Evolutionary conservation across 2,329 filamentous ascomycete genomes (phyloP).

Genomic region (Trichophyton equinum): DNA sequence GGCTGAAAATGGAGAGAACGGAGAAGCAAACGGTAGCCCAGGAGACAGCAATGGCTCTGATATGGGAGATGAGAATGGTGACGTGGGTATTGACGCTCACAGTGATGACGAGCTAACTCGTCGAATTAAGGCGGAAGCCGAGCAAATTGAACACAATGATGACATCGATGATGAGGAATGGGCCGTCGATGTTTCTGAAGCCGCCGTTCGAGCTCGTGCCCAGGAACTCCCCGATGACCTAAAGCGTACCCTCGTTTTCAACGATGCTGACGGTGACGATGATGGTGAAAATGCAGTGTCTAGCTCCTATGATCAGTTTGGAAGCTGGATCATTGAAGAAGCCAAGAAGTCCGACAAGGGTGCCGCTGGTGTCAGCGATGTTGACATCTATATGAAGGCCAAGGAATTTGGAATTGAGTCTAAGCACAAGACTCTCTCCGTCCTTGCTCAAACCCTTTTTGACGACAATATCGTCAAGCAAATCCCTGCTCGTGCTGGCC

Average conservation of each 20-base stretch:
- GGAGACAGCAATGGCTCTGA: conserved; percentile 51
- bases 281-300: conserved; percentile 63
- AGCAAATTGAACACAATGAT: conserved; percentile 57
- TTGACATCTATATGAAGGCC: conserved; percentile 91
- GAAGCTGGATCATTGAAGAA: conserved; percentile 76
- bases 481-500: conserved; percentile 66
- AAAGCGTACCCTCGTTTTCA: conserved; percentile 78
- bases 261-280: conserved; percentile 63
- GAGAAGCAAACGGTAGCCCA: conserved; percentile 44
- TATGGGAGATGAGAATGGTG: conserved; percentile 52
- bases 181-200: conserved; percentile 93
- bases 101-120: conserved; percentile 90
- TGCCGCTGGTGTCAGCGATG: conserved; percentile 68
- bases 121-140: conserved; percentile 53
- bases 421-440: conserved; percentile 87
- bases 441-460: conserved; percentile 88
- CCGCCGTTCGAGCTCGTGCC: conserved; percentile 86
- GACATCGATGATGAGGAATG: conserved; percentile 78
- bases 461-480: conserved; percentile 80
- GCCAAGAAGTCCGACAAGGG: conserved; percentile 56
- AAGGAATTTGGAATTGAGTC: conserved; percentile 87
- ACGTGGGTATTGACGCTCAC: conserved; percentile 54
- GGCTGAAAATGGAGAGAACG: conserved; percentile 40
- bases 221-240: conserved; percentile 88
- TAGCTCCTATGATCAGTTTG: conserved; percentile 78